Conservation (phyloP, 2,329 filamentous ascomycete genomes). For the Xylaria digitata region DNA sequence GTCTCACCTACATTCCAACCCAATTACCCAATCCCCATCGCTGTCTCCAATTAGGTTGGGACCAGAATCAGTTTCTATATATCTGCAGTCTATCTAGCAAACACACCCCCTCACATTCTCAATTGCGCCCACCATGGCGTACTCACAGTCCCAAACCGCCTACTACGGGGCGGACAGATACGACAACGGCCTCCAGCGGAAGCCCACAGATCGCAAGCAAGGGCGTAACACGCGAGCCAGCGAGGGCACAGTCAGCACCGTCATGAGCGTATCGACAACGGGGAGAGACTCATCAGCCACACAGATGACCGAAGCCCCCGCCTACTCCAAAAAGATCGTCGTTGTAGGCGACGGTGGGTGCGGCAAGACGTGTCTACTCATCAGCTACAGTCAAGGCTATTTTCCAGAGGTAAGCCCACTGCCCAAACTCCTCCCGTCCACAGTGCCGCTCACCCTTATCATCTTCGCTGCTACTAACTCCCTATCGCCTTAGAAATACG, state of each 20-base stretch:
- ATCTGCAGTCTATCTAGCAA: constrained; percentile 22
- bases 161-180: constrained; percentile 59
- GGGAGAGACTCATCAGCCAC: constrained; percentile 83
- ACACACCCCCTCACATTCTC: constrained; percentile 18
- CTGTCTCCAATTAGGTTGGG: constrained; percentile 36
- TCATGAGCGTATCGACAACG: constrained; percentile 78
- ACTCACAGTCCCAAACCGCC: constrained; percentile 64
- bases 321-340: constrained; percentile 99
- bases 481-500: constrained; percentile 82
- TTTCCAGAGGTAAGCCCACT: constrained; percentile 86
- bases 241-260: constrained; percentile 90
- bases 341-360: constrained; percentile 98
- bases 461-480: constrained; percentile 27
- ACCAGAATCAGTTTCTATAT: constrained; percentile 23
- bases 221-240: constrained; percentile 74
- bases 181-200: constrained; percentile 54
- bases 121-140: constrained; percentile 58
- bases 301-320: constrained; percentile 87
- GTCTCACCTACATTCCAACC: constrained; percentile 48
- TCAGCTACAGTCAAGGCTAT: constrained; percentile 98
- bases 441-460: too few species aligned
- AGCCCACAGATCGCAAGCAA: constrained; percentile 56
- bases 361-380: constrained; percentile 97
- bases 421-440: not conserved
- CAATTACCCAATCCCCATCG: constrained; percentile 14